Evolutionary conservation across 495 filamentous ascomycete species (phyloP).

Genomic region (Neurospora discreta): DNA sequence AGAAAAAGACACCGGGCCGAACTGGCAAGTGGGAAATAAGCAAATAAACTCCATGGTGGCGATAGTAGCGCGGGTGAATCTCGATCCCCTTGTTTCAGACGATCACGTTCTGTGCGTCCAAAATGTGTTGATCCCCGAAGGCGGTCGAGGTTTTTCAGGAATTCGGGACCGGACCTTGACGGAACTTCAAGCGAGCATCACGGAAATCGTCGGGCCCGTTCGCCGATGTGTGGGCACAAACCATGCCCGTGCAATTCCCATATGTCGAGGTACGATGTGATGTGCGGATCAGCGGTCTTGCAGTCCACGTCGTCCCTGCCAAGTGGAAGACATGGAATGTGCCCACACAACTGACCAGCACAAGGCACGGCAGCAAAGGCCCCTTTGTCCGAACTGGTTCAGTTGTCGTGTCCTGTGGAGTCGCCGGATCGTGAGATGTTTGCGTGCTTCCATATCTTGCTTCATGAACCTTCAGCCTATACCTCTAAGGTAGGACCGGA

Average conservation of each 20-base stretch:
- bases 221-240: neutral
- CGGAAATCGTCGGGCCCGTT: neutral
- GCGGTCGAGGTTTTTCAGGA: neutral
- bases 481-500: neutral
- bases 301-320: neutral
- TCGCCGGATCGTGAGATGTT: neutral
- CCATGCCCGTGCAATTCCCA: neutral
- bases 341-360: neutral
- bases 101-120: neutral
- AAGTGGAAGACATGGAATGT: too few relatives aligned
- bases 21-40: neutral
- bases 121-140: neutral
- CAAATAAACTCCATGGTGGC: neutral
- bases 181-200: neutral
- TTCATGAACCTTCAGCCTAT: too few relatives aligned
- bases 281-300: neutral
- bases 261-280: neutral
- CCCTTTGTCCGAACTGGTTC: neutral
- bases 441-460: neutral
- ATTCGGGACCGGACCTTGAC: neutral
- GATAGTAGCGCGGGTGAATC: neutral
- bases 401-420: neutral
- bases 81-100: neutral
- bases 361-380: neutral
- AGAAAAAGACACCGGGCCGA: too few relatives aligned